Evolutionary conservation across 2,329 filamentous ascomycete genomes (phyloP).

Genomic region (Phyllosticta paracitricarpa): DNA sequence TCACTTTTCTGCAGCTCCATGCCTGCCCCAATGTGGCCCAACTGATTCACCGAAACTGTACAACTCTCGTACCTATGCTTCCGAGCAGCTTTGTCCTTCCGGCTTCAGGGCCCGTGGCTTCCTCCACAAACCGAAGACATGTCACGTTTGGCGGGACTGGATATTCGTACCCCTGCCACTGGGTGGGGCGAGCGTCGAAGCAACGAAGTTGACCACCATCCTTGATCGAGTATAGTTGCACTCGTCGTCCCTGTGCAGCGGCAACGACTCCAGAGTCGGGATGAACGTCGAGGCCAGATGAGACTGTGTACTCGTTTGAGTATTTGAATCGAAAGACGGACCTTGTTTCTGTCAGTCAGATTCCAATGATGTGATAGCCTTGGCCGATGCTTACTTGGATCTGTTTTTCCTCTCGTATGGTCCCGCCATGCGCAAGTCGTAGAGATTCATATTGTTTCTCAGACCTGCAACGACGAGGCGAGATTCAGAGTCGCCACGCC

Average conservation of each 20-base stretch:
- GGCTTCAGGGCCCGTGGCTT: conserved; percentile 13
- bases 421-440: conserved; percentile 14
- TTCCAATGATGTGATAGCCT: background rate
- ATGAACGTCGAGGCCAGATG: conserved; percentile 22
- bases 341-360: conserved; percentile 10
- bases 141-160: conserved; percentile 12
- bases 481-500: conserved; percentile 1
- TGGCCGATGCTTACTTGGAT: conserved; percentile 11
- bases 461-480: conserved; percentile 11
- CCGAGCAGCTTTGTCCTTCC: conserved; percentile 12
- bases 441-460: conserved; percentile 11
- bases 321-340: conserved; percentile 21
- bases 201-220: conserved; percentile 21
- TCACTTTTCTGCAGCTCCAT: no score
- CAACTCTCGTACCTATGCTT: conserved; percentile 2
- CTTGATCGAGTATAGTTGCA: conserved; percentile 24
- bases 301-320: conserved; percentile 18
- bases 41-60: conserved; percentile 1
- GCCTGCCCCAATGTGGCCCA: background rate
- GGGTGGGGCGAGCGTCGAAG: background rate
- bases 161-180: background rate
- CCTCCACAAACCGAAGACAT: conserved; percentile 22
- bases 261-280: conserved; percentile 23
- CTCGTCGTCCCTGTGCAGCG: conserved; percentile 19
- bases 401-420: conserved; percentile 13